phyloP scores from a whole-genome alignment of 352 stramenopile genomes.

The Aphanomyces stellatus region DNA sequence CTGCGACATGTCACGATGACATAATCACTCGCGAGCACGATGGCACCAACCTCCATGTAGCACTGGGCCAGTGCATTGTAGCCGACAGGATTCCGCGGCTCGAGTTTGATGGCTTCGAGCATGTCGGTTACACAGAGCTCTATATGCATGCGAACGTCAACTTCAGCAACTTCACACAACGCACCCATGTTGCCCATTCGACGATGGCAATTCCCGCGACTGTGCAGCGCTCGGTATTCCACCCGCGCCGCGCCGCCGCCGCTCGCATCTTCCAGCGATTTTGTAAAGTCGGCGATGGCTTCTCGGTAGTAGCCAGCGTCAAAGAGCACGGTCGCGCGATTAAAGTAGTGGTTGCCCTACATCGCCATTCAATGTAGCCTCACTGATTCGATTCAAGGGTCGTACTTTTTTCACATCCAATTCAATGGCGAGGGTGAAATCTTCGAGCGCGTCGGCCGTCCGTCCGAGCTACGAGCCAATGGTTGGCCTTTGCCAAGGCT shows the following conservation, averaged over 20 bases:
- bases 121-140: slow-evolving; percentile 67
- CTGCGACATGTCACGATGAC: too few species aligned
- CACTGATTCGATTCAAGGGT: too few species aligned
- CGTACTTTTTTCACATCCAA: slow-evolving; percentile 49
- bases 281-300: slow-evolving; percentile 62
- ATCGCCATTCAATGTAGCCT: neutral
- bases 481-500: too few species aligned
- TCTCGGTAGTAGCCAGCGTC: slow-evolving; percentile 55
- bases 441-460: slow-evolving; percentile 44
- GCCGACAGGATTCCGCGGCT: slow-evolving; percentile 48
- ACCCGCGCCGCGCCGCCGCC: slow-evolving; percentile 37
- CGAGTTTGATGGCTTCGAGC: slow-evolving; percentile 55
- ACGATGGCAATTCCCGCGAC: slow-evolving; percentile 54
- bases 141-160: too few species aligned
- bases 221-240: slow-evolving; percentile 61
- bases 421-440: slow-evolving; percentile 61
- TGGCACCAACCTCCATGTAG: slow-evolving; percentile 35
- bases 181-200: slow-evolving; percentile 37
- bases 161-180: neutral
- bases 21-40: neutral
- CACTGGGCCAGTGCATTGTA: slow-evolving; percentile 56
- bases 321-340: slow-evolving; percentile 58
- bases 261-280: slow-evolving; percentile 56
- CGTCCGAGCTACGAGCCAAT: slow-evolving; percentile 30
- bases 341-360: slow-evolving; percentile 56